Evolutionary conservation across 2,329 filamentous ascomycete species (phyloP), one percentile per base, ranked within the genome.

Genomic region (Talaromyces rugulosus): DNA sequence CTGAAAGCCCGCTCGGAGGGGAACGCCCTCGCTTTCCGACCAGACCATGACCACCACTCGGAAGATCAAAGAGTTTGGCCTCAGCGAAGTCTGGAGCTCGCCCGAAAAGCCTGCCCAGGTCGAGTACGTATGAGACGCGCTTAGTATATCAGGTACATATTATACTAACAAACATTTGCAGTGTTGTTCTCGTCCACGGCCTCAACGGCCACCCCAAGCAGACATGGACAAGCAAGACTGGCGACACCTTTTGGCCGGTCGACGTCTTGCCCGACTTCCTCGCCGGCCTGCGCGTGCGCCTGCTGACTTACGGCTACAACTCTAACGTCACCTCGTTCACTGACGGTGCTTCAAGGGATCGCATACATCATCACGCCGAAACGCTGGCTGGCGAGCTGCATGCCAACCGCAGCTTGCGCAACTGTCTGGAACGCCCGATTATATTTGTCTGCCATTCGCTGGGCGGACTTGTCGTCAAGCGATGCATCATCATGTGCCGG

Each of bases 401-500:
- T 2, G 78, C 86, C 34, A 88, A 88, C 70, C 82, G 89, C 66
- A 84, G 82, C 68, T 68, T 76, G 56, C 73, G 73, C 63, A 66
- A 82, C 58, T 85, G 84, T 5, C 76, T 79, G 36, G 80, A 82
- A 28, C 85, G 87, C 52, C 88, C 89, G 5, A 90, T 93, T 67
- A 87, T 93, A 64, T 93, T 89, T 80, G 84, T 92, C 40, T 88
- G 84, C 57, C 89, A 92, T 73, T 90, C 88, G 58, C 78, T 92
- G 1, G 90, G 89, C 4, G 90, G 89, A 6, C 85, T 92, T 63
- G 77, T 92, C 1, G 82, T 89, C 58, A 92, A 92, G 73, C 81
- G 87, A 54, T 87, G 88, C 1, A 76, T 92, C 55, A 81, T 89
- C 56, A 87, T 89, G 71, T 89, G 87, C 53, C 83, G 85, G 66